Conservation (phyloP, 345 rosid genomes). For the Citrus sp. region DNA sequence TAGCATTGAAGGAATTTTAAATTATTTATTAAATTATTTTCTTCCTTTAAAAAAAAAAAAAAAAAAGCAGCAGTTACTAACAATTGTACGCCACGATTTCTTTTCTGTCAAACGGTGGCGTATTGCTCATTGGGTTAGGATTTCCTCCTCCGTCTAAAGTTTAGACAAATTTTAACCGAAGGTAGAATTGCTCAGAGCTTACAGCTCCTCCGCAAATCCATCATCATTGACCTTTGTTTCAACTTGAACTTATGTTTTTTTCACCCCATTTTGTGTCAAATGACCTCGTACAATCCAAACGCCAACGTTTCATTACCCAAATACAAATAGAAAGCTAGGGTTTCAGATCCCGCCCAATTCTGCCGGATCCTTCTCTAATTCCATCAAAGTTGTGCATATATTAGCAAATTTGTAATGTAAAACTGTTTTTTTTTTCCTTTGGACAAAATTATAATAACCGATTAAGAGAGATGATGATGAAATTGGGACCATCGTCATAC, state of each 20-base stretch:
- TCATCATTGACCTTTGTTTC: not conserved
- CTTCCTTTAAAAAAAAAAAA: not conserved
- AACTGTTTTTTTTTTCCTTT: not conserved
- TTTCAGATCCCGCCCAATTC: slow-evolving; percentile 1
- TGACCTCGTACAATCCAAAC: not conserved
- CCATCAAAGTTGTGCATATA: not conserved
- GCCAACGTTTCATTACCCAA: not conserved
- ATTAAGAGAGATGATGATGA: slow-evolving; percentile 25
- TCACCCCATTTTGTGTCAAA: not conserved
- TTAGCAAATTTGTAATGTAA: not conserved
- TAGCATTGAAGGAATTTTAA: not conserved
- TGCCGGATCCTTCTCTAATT: not conserved
- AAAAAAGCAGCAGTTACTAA: not conserved
- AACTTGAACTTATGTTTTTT: not conserved
- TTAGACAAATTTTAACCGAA: not conserved
- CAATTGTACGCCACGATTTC: not conserved
- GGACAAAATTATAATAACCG: not conserved
- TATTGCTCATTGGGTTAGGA: not conserved
- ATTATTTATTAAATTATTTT: too few species aligned
- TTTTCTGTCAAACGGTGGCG: not conserved
- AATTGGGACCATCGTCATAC: slow-evolving; percentile 50
- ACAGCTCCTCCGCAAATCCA: not conserved
- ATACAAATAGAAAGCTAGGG: not conserved
- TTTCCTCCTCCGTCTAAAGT: not conserved
- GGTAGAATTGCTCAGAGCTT: not conserved